phyloP scores from a whole-genome alignment of 306 rosid genomes.

The Trifolium pratense region DNA sequence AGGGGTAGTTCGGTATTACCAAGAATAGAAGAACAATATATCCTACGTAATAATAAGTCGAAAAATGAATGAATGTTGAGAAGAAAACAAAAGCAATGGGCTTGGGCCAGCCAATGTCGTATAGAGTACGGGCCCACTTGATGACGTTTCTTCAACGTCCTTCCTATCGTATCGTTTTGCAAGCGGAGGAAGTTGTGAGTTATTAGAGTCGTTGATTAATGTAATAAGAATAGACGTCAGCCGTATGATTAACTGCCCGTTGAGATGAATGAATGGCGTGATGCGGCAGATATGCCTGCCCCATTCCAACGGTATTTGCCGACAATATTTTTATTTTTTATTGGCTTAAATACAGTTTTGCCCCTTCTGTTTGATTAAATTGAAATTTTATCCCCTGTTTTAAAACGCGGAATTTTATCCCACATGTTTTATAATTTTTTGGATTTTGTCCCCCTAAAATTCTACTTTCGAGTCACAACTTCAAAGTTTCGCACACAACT shows the following conservation, averaged over 20 bases:
- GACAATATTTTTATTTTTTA: no score
- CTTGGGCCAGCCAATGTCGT: background rate
- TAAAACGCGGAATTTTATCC: no score
- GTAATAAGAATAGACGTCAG: no score
- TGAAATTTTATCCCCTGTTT: no score
- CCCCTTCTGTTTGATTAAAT: no score
- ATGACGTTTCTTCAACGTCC: conserved; percentile 26
- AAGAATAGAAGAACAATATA: background rate
- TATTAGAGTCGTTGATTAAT: conserved; percentile 13
- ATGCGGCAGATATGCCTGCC: background rate
- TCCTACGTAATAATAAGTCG: background rate
- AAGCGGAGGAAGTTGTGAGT: background rate
- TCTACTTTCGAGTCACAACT: no score
- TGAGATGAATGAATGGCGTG: background rate
- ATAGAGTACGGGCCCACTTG: conserved; percentile 14
- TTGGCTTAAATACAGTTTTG: no score
- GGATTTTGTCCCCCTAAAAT: no score
- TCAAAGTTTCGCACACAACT: no score
- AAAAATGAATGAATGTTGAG: background rate
- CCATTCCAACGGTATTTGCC: background rate
- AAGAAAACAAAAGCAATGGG: conserved; percentile 24
- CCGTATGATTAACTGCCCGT: conserved; percentile 24
- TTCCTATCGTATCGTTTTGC: background rate
- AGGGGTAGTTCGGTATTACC: background rate
- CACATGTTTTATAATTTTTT: no score